Conservation (phyloP, 2,329 filamentous ascomycete species). For the Fusarium irregulare region DNA sequence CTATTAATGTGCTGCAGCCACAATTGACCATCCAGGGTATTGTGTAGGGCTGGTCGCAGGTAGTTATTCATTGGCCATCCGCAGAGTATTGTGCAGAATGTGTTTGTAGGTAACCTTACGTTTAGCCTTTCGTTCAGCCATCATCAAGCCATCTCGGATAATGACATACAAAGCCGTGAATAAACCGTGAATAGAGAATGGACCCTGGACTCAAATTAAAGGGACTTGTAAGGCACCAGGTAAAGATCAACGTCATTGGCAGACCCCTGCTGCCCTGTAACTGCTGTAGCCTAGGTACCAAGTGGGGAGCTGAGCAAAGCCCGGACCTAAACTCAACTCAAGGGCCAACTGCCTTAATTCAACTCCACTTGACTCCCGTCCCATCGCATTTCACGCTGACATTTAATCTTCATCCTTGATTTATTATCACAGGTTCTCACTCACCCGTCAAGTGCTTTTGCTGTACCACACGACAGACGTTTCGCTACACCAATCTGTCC, state of each 20-base stretch:
- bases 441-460: background rate
- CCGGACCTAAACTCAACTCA: background rate
- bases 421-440: background rate
- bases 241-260: slow-evolving; percentile 25
- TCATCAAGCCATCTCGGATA: background rate
- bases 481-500: background rate
- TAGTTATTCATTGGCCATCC: background rate
- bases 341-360: slow-evolving; percentile 3
- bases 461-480: background rate
- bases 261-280: slow-evolving; percentile 15
- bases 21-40: background rate
- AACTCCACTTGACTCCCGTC: slow-evolving; percentile 9
- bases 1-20: background rate
- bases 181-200: background rate
- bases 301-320: slow-evolving; percentile 18
- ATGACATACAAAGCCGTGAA: background rate
- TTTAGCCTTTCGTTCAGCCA: background rate
- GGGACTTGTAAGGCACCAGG: background rate
- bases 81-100: too few species aligned
- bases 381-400: slow-evolving; percentile 15
- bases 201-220: background rate
- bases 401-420: slow-evolving; percentile 2
- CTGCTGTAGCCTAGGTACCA: slow-evolving; percentile 1
- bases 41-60: background rate
- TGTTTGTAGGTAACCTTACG: too few species aligned